phyloP scores from a whole-genome alignment of 768 basidiomycete species.

The Boletus patriciae region DNA sequence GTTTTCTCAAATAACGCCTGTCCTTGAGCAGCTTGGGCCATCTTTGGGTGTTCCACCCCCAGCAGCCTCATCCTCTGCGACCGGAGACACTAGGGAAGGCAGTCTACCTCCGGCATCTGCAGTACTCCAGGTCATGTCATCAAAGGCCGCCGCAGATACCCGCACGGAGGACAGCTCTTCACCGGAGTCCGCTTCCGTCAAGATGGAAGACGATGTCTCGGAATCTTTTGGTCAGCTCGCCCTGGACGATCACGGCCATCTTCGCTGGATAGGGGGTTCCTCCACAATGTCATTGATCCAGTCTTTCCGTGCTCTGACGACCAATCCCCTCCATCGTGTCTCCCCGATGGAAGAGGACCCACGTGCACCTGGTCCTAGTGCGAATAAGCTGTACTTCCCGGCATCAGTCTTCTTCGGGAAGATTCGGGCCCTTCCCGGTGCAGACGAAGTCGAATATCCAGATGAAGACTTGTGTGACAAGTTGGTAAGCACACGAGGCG shows the following conservation, averaged over 20 bases:
- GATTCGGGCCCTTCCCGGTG: conserved; percentile 74
- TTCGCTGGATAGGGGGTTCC: conserved; percentile 90
- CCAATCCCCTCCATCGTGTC: conserved; percentile 70
- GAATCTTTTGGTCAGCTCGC: conserved; percentile 88
- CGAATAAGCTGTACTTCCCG: conserved; percentile 86
- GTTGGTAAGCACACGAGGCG: conserved; percentile 52
- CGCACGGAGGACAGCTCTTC: conserved; percentile 35
- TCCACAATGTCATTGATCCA: conserved; percentile 92
- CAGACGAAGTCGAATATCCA: conserved; percentile 87
- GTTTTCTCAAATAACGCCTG: conserved; percentile 80
- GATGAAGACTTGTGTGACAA: conserved; percentile 84
- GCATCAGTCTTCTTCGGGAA: conserved; percentile 86
- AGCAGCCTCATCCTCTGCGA: conserved; percentile 30
- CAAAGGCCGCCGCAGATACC: conserved; percentile 38
- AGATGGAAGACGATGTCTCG: conserved; percentile 67
- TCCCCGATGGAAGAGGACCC: conserved; percentile 87
- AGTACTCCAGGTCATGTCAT: conserved; percentile 38
- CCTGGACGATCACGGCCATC: conserved; percentile 85
- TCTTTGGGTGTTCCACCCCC: conserved; percentile 45
- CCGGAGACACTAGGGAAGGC: conserved; percentile 14
- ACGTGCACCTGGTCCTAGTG: conserved; percentile 71
- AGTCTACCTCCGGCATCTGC: conserved; percentile 27
- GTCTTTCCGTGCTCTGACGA: conserved; percentile 76
- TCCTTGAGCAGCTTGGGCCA: conserved; percentile 70
- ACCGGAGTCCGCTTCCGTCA: conserved; percentile 34